phyloP scores from a whole-genome alignment of 2,329 filamentous ascomycete genomes.

The Xenoacremonium recifei region DNA sequence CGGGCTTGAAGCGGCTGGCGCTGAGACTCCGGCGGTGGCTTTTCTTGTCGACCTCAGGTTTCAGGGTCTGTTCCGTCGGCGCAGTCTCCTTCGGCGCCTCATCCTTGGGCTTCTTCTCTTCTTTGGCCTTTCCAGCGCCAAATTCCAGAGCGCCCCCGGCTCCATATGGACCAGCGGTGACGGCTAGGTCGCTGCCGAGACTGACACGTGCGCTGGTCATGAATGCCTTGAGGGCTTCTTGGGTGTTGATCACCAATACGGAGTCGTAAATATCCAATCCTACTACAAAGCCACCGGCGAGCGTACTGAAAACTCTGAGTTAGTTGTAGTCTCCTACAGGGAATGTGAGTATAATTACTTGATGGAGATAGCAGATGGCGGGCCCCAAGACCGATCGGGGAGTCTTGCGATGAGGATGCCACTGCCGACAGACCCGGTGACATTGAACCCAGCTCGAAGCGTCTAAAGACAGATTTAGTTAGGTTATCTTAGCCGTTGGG shows the following conservation, averaged over 20 bases:
- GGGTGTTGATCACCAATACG: conserved; percentile 80
- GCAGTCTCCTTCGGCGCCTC: conserved; percentile 39
- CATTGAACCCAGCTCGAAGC: conserved; percentile 63
- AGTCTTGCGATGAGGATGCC: conserved; percentile 63
- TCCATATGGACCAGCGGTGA: conserved; percentile 67
- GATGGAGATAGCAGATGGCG: conserved; percentile 78
- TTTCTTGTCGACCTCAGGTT: conserved; percentile 26
- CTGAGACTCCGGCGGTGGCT: conserved; percentile 29
- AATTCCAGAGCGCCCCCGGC: conserved; percentile 73
- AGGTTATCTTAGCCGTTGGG: too few relatives aligned
- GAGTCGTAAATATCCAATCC: conserved; percentile 89
- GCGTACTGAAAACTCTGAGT: too few relatives aligned
- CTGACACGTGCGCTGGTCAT: conserved; percentile 72
- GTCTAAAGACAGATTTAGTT: too few relatives aligned
- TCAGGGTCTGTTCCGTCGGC: conserved; percentile 18
- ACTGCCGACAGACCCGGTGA: conserved; percentile 65
- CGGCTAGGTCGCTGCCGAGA: conserved; percentile 75
- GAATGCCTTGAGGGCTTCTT: conserved; percentile 74
- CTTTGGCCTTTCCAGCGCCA: conserved; percentile 24
- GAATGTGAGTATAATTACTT: too few relatives aligned
- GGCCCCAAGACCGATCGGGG: conserved; percentile 70
- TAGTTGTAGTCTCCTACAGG: too few relatives aligned
- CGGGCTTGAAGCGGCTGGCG: conserved; percentile 35
- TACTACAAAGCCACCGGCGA: conserved; percentile 75
- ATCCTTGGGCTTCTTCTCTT: conserved; percentile 33